Conservation (phyloP, 2,329 filamentous ascomycete species). For the Ascochyta clinopodiicola region DNA sequence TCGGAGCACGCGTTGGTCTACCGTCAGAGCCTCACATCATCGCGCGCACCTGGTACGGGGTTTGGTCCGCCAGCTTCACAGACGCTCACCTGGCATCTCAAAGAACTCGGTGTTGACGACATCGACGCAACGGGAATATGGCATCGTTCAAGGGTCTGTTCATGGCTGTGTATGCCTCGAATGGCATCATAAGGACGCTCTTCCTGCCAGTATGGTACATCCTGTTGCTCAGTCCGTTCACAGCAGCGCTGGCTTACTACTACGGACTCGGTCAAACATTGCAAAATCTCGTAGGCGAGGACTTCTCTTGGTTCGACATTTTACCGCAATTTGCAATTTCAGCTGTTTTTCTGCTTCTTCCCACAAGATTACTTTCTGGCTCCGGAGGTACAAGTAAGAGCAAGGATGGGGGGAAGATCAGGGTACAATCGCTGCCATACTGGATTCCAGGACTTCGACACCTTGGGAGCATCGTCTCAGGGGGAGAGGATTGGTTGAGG, state of each 20-base stretch:
- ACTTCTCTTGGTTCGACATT: constrained; percentile 38
- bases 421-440: constrained; percentile 61
- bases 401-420: constrained; percentile 42
- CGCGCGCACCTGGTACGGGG: constrained; percentile 9
- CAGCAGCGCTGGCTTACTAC: constrained; percentile 30
- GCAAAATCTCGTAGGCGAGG: constrained; percentile 27
- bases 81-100: constrained; percentile 4
- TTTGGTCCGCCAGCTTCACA: constrained; percentile 2
- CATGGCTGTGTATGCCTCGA: constrained; percentile 43
- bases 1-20: not conserved
- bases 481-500: constrained; percentile 54
- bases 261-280: constrained; percentile 30
- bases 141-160: constrained; percentile 42
- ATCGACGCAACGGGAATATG: constrained; percentile 28
- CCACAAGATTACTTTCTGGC: constrained; percentile 41
- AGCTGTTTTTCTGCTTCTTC: constrained; percentile 34
- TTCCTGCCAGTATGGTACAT: constrained; percentile 46
- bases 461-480: constrained; percentile 56
- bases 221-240: constrained; percentile 40
- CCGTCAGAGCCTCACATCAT: constrained; percentile 11
- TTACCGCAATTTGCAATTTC: constrained; percentile 38
- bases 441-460: constrained; percentile 67
- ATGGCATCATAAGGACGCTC: constrained; percentile 39
- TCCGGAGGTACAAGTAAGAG: constrained; percentile 16
- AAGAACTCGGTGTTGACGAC: constrained; percentile 1